Evolutionary conservation across 257 asterid species (phyloP).

Genomic region (Parsonsia alboflavescens): DNA sequence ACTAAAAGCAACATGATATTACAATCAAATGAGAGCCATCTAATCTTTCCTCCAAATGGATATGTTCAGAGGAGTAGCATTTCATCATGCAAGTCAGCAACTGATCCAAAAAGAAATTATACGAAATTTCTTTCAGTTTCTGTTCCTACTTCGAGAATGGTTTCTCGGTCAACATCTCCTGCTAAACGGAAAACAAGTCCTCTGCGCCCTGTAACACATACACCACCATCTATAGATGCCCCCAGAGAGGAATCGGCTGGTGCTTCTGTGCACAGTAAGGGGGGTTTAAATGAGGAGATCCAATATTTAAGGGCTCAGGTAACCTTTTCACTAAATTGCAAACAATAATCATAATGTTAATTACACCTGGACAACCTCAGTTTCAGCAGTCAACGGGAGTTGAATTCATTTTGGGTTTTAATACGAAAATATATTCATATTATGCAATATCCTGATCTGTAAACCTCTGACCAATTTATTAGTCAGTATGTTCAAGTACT

Average conservation of each 20-base stretch:
- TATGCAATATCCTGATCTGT: neutral
- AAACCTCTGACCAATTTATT: neutral
- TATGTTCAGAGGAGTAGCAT: slow-evolving; percentile 42
- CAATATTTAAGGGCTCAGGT: slow-evolving; percentile 70
- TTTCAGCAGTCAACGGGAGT: neutral
- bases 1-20: slow-evolving; percentile 23
- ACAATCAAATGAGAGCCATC: slow-evolving; percentile 32
- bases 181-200: slow-evolving; percentile 39
- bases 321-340: slow-evolving; percentile 12
- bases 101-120: slow-evolving; percentile 32
- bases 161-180: slow-evolving; percentile 60
- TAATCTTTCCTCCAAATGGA: slow-evolving; percentile 41
- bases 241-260: slow-evolving; percentile 37
- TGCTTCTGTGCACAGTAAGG: slow-evolving; percentile 35
- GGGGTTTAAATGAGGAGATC: slow-evolving; percentile 47
- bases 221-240: slow-evolving; percentile 29
- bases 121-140: slow-evolving; percentile 36
- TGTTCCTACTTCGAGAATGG: slow-evolving; percentile 43
- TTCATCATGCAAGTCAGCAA: slow-evolving; percentile 47
- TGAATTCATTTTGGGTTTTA: neutral
- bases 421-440: neutral
- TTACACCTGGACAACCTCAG: neutral
- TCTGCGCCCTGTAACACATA: slow-evolving; percentile 28
- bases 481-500: neutral
- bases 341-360: neutral